These are phyloP conservation scores for Sphaerulina vaccinii DNA, from an alignment of 2,329 filamentous ascomycete species.

Conservation along the genomic window DNA sequence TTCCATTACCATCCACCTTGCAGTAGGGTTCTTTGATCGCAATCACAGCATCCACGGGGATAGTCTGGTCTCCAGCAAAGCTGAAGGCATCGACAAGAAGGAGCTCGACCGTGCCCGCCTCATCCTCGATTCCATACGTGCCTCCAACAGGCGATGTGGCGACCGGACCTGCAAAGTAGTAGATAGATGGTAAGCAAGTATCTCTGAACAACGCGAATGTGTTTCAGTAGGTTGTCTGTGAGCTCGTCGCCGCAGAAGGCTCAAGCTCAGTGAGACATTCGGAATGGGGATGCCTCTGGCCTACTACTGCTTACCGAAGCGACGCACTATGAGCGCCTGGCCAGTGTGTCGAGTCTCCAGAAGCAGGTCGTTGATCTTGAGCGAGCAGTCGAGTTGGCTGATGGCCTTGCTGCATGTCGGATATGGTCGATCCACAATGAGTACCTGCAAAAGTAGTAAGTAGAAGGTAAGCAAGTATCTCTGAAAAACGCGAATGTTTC, in stretches of 20 bases:
- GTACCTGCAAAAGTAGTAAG: not conserved
- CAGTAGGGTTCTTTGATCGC: conserved; percentile 12
- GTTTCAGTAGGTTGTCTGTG: no score
- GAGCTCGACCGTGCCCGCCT: not conserved
- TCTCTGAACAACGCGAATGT: no score
- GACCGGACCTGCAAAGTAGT: no score
- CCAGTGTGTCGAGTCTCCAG: conserved; percentile 4
- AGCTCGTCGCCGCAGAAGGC: no score
- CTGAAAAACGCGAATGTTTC: no score
- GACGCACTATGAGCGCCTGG: conserved; percentile 1
- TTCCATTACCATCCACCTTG: not conserved
- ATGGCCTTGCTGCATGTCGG: conserved; percentile 3
- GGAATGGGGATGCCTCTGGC: no score
- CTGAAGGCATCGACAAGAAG: conserved; percentile 10
- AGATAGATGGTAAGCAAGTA: no score
- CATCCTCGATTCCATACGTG: conserved; percentile 6
- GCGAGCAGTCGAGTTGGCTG: not conserved
- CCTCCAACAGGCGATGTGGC: conserved; percentile 10
- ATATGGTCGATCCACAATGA: conserved; percentile 1
- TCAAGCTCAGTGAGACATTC: no score
- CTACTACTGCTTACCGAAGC: no score
- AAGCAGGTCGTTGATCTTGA: conserved; percentile 2
- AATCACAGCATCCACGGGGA: not conserved
- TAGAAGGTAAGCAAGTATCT: no score
- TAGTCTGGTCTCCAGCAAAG: conserved; percentile 10